Evolutionary conservation across 371 early-diverging fungal species (phyloP).

Genomic region (Entomophthora muscae): DNA sequence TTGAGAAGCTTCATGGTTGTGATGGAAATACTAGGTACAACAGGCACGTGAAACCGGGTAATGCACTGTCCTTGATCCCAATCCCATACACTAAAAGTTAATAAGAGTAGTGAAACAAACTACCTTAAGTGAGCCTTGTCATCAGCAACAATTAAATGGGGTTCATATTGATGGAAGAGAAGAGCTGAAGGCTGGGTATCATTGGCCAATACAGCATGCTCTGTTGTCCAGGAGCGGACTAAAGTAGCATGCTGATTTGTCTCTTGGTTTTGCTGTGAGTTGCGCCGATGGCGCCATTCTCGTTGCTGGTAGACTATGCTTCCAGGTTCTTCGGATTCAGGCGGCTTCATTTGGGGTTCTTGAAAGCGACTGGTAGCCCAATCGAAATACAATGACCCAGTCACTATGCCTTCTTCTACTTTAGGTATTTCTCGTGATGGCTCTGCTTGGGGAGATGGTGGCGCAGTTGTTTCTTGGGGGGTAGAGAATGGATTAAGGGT

Average conservation of each 20-base stretch:
- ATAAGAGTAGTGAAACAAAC: background rate
- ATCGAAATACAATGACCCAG: conserved; percentile 47
- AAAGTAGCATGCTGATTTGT: conserved; percentile 27
- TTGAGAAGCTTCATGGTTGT: conserved; percentile 72
- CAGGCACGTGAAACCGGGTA: conserved; percentile 48
- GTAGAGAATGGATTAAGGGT: background rate
- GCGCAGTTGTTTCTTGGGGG: background rate
- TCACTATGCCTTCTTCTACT: background rate
- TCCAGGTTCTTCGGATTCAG: conserved; percentile 69
- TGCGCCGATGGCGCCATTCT: conserved; percentile 55
- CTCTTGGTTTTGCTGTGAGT: conserved; percentile 42
- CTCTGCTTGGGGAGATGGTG: background rate
- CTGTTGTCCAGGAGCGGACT: conserved; percentile 39
- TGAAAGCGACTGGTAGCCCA: conserved; percentile 77
- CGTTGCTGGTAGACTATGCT: conserved; percentile 59
- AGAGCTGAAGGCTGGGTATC: conserved; percentile 32
- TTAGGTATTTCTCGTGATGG: background rate
- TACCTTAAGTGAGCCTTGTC: conserved; percentile 35
- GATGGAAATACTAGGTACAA: conserved; percentile 40
- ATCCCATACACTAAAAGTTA: conserved; percentile 42
- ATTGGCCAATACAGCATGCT: conserved; percentile 30
- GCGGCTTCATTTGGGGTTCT: conserved; percentile 74
- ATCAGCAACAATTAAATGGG: conserved; percentile 54
- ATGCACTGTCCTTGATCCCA: conserved; percentile 43
- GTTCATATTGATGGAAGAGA: conserved; percentile 59